These are phyloP conservation scores for Solanum chilense DNA, from an alignment of 257 asterid genomes.

Conservation along the genomic window DNA sequence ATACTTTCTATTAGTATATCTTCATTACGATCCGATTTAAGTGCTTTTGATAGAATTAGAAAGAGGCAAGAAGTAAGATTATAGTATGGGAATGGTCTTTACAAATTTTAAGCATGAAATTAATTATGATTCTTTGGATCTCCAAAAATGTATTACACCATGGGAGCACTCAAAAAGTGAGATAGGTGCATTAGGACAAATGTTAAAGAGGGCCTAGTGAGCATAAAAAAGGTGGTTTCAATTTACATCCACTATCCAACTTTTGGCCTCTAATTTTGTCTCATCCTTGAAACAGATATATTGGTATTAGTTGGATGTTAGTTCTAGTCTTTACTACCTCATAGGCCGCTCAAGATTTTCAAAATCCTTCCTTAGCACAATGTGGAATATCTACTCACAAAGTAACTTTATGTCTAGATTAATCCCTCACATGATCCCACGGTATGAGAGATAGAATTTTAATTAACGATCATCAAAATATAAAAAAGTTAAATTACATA, in stretches of 20 bases:
- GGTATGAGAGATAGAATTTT: not conserved
- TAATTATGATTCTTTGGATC: not conserved
- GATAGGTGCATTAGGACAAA: conserved; percentile 6
- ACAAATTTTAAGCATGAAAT: not conserved
- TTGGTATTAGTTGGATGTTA: conserved; percentile 6
- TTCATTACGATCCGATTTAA: not conserved
- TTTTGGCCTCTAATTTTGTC: conserved; percentile 1
- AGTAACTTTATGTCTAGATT: not conserved
- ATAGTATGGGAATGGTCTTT: conserved; percentile 1
- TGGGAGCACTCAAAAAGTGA: not conserved
- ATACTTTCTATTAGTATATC: not conserved
- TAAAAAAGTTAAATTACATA: too few relatives aligned
- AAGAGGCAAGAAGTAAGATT: not conserved
- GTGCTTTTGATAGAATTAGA: not conserved
- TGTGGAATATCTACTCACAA: conserved; percentile 45
- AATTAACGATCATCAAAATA: too few relatives aligned
- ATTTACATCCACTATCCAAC: conserved; percentile 19
- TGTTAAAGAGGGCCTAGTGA: conserved; percentile 9
- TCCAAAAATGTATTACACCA: not conserved
- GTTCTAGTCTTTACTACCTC: conserved; percentile 9
- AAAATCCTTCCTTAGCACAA: conserved; percentile 17
- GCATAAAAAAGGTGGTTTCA: conserved; percentile 16
- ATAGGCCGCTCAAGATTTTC: conserved; percentile 45
- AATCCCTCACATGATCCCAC: not conserved
- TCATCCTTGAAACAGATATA: conserved; percentile 27